These are phyloP conservation scores for Kwoniella dejecticola DNA, from an alignment of 768 basidiomycete genomes.

Conservation along the genomic window DNA sequence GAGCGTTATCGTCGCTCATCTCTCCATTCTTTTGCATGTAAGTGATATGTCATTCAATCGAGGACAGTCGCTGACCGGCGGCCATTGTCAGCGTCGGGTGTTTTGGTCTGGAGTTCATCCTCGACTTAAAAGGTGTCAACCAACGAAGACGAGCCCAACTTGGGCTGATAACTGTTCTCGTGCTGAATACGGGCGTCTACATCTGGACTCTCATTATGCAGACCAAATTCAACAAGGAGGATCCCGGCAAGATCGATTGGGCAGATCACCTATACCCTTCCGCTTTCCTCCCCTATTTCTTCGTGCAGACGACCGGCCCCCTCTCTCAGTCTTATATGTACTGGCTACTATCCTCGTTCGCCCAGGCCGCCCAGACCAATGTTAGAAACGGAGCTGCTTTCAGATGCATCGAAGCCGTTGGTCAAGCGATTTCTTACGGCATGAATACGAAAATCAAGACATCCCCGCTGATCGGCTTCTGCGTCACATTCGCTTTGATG, in stretches of 20 bases:
- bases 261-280: conserved; percentile 7
- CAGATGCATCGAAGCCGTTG: conserved; percentile 41
- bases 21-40: conserved; percentile 25
- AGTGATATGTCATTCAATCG: not conserved
- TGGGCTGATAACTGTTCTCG: conserved; percentile 7
- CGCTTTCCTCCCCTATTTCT: conserved; percentile 24
- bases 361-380: conserved; percentile 29
- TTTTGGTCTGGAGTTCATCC: conserved; percentile 31
- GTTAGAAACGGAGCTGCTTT: conserved; percentile 42
- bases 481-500: conserved; percentile 25
- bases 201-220: conserved; percentile 21
- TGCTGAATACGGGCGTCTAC: conserved; percentile 8
- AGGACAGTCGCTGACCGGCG: too few species aligned
- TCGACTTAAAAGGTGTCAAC: conserved; percentile 33
- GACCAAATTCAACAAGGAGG: conserved; percentile 15
- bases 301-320: conserved; percentile 26
- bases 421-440: conserved; percentile 34
- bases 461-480: conserved; percentile 23
- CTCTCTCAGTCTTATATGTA: conserved; percentile 36
- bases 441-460: conserved; percentile 26
- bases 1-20: conserved; percentile 45
- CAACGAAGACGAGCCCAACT: conserved; percentile 11
- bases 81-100: too few species aligned
- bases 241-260: conserved; percentile 14
- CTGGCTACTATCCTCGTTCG: conserved; percentile 43